A percentile compares a stretch with the other conserved stretches of the same genome.
These are phyloP conservation scores for Tetradesmus lagerheimii DNA, from an alignment of 139 green algal genomes.

Conservation along the genomic window DNA sequence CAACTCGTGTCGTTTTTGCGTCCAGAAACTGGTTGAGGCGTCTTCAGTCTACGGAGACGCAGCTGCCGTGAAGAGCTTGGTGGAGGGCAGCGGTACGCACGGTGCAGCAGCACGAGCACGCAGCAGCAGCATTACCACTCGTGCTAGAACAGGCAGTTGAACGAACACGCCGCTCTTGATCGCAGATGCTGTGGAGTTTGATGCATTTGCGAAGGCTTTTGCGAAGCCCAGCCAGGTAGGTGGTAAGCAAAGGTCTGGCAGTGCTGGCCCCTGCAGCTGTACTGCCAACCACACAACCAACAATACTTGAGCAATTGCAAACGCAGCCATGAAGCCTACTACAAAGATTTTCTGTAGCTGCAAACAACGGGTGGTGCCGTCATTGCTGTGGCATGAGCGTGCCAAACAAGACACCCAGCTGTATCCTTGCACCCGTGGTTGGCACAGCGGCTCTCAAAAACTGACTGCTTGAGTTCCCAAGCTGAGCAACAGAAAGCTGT, in stretches of 20 bases:
- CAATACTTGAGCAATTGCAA: background rate
- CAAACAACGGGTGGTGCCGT: too few relatives aligned
- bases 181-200: slow-evolving; percentile 46
- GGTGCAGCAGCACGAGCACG: background rate
- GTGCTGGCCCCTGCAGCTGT: background rate
- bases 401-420: too few relatives aligned
- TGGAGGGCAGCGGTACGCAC: slow-evolving; percentile 6
- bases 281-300: background rate
- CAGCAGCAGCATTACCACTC: background rate
- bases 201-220: slow-evolving; percentile 48
- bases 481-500: too few relatives aligned
- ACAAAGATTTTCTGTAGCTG: too few relatives aligned
- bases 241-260: background rate
- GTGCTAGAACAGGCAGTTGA: background rate
- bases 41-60: slow-evolving; percentile 24
- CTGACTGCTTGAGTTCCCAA: too few relatives aligned
- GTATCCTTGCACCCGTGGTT: background rate
- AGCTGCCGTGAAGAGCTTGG: background rate
- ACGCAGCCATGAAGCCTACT: too few relatives aligned
- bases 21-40: slow-evolving; percentile 22
- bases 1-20: background rate
- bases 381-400: too few relatives aligned
- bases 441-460: too few relatives aligned
- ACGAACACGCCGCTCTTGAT: background rate
- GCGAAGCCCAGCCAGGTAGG: slow-evolving; percentile 47